Evolutionary conservation across 2,329 filamentous ascomycete genomes (phyloP), one percentile per base, ranked within the genome.

Genomic region (Monilinia polystroma): DNA sequence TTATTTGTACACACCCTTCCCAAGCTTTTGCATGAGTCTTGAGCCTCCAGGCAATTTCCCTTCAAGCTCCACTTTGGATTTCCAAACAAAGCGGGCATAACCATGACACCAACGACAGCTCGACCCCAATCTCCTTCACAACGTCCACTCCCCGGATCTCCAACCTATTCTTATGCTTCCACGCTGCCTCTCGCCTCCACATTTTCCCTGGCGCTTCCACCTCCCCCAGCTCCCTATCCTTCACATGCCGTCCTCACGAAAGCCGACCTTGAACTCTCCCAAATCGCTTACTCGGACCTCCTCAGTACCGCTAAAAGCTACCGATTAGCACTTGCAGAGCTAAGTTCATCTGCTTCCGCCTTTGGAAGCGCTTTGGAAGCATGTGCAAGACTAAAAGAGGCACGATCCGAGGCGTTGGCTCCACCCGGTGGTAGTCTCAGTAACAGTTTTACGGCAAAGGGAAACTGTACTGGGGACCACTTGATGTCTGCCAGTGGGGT

Each of bases 361-460:
- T 90, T 90, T 74, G 87, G 86, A 58, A 82, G 83, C 57, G 86
- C 87, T 20, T 82, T 90, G 68, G 87, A 90, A 78, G 78, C 86
- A 68, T 90, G 87, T 76, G 87, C 87, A n/a, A 83, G 87, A 18
- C 79, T 89, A 43, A 90, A 89, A 73, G 87, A 90, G 75, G 85
- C 87, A 45, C 83, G 87, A 63, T 85, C 86, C 64, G 86, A 88
- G 70, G 79, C 82, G 59, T 80, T 87, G 55, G 79, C 79, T 2
- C 77, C 80, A 3, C 69, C 69, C 1, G 69, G 71, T 3, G 72
- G 69, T 3, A 70, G 63, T 32, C 70, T 75, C 58, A 71, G 72
- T 18, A 75, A 74, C 53, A 83, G 80, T 75, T 84, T 84, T 75
- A 81, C 81, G 29, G 75, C 79, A 53, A 78, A 76, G 52, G 81